Evolutionary conservation across 176 grass and related monocot species (phyloP), one percentile per base, ranked within the genome.

Genomic region (Panicum miliaceum): DNA sequence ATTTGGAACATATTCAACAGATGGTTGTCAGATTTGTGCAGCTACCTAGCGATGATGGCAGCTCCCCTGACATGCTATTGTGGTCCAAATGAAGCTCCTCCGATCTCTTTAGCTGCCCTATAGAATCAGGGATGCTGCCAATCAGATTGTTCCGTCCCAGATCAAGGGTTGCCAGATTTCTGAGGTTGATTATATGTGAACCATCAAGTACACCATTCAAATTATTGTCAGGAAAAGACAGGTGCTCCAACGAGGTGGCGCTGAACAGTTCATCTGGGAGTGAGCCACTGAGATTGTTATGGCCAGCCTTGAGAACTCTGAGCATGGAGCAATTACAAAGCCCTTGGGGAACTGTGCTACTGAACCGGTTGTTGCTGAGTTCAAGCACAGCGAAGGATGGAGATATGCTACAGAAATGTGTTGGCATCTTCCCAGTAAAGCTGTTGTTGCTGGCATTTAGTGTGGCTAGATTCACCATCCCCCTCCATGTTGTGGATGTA

Each of bases 361-460:
- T 59, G 5, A 90, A 66, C 32, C 60, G 7, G 46, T 90, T 90
- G 56, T 75, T 51, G 6, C 35, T 68, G 12, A 87, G 37, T 5
- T 87, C 89, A 23, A 90, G 89, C 5, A 62, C 7, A 3, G 18
- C 1, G 0, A 90, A 45, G 18, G 19, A 23, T 2, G 80, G 41
- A 0, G 77, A 86, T 53, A 6, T 84, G 32, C 16, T 65, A 25
- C 89, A 87, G 2, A 90, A 26, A 75, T 8, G 3, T n/a, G 14
- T 9, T 40, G 89, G 84, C 29, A 90, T 74, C 1, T 14, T 10
- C 13, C 89, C 85, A 3, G 58, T 43, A 40, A 90, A 87, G 50
- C 80, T 90, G 14, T 90, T 90, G 2, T 87, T 83, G 42, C 89
- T 90, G 0, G 48, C 79, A 8, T 90, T 87, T 60, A 90, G 58